Evolutionary conservation across 2,329 filamentous ascomycete genomes (phyloP).

Genomic region (Pseudogymnoascus verrucosus): DNA sequence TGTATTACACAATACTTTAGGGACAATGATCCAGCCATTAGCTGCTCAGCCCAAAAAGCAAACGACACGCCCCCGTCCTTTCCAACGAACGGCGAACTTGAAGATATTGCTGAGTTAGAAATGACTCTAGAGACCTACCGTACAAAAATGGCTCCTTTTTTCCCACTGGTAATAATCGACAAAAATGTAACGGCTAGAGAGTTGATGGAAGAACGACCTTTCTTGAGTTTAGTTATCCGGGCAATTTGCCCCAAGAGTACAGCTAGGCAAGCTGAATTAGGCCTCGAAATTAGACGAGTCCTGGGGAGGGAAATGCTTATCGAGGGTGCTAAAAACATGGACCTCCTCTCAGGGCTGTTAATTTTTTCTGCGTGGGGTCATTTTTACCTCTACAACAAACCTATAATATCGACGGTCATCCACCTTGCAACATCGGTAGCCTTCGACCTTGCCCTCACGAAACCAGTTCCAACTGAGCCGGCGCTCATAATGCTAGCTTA

Average conservation of each 20-base stretch:
- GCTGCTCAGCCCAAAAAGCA: neutral
- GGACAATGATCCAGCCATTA: neutral
- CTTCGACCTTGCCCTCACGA: slow-evolving; percentile 16
- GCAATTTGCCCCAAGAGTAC: slow-evolving; percentile 2
- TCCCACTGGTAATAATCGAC: slow-evolving; percentile 10
- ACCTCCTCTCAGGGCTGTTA: neutral
- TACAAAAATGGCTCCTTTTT: slow-evolving; percentile 10
- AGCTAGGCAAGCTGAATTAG: neutral
- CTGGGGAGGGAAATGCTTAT: neutral
- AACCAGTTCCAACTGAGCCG: slow-evolving; percentile 13
- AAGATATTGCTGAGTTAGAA: slow-evolving; percentile 9
- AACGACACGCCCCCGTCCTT: neutral
- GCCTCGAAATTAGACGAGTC: neutral
- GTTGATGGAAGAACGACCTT: slow-evolving; percentile 7
- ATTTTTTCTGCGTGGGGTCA: neutral
- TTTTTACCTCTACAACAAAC: slow-evolving; percentile 5
- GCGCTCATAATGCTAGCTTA: neutral
- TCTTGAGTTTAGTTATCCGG: slow-evolving; percentile 6
- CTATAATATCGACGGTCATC: neutral
- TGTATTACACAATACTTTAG: neutral
- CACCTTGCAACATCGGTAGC: slow-evolving; percentile 15
- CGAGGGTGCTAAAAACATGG: neutral
- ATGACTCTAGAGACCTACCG: slow-evolving; percentile 10
- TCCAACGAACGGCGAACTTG: neutral
- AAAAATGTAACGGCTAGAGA: slow-evolving; percentile 3